Evolutionary conservation across 2,329 filamentous ascomycete genomes (phyloP), one percentile per base, ranked within the genome.

Genomic region (Podosphaera xanthii): DNA sequence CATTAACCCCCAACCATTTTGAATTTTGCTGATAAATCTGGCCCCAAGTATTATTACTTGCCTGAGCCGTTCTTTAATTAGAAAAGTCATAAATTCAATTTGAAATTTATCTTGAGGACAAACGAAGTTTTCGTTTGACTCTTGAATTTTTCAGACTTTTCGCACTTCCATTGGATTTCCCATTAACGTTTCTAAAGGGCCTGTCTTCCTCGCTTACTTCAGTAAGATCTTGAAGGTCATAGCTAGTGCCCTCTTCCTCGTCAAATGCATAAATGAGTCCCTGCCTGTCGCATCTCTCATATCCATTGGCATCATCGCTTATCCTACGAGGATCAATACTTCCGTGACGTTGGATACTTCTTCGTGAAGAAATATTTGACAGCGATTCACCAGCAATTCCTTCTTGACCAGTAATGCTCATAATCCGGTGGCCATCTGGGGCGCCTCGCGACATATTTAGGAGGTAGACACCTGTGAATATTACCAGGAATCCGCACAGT

Each of bases 361-460:
- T 80, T 61, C 94, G 82, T 22, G 92, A 97, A 67, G 92, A 87
- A 64, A 94, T 80, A 63, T 86, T 87, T 35, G 89, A 88, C 59
- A 98, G 81, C 70, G 86, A 87, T 69, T 98, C 92, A 12, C 90
- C 96, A 10, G 91, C 92, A 3, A 90, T 86, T 56, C 84, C 86
- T 68, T 94, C 87, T 57, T 79, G 77, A 64, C 77, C 69, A 53
- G 73, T 82, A 59, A 79, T 78, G 58, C 80, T 78, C 42, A 86
- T 74, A 63, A 84, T 70, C 60, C 78, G 79, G 60, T 77, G 81
- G 58, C 90, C 90, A 67, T 94, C 83, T 0, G 92, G 89, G 68
- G 98, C 92, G 64, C 83, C 80, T 67, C 92, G 84, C 0, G 91
- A 96, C n/a, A 98, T 81, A 68, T 97, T 97, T 65, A 97, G 79